These are phyloP conservation scores for Rubus parviflorus DNA, from an alignment of 306 rosid genomes.

Conservation along the genomic window DNA sequence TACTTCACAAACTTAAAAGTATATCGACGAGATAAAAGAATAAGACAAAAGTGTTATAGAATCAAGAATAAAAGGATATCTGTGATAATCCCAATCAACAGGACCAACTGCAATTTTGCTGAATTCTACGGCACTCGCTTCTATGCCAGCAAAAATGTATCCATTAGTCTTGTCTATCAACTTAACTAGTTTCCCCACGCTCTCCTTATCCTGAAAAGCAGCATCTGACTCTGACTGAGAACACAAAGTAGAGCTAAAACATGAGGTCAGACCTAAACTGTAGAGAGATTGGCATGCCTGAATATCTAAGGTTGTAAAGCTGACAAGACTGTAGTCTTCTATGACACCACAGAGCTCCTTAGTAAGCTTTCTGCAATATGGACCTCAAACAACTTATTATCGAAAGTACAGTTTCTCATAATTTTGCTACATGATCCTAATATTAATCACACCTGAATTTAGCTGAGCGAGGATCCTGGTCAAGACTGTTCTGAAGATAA, in stretches of 20 bases:
- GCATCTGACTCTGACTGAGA: constrained; percentile 10
- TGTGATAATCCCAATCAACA: constrained; percentile 86
- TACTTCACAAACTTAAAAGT: not conserved
- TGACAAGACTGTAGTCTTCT: constrained; percentile 69
- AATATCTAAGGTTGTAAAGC: constrained; percentile 86
- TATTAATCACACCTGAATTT: constrained; percentile 68
- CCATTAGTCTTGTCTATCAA: constrained; percentile 85
- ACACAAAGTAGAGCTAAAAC: constrained; percentile 21
- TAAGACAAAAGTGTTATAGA: not conserved
- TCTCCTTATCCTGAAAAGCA: constrained; percentile 83
- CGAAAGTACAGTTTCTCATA: not conserved
- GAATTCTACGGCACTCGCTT: constrained; percentile 85
- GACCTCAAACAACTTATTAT: constrained; percentile 9
- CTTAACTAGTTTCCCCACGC: constrained; percentile 88
- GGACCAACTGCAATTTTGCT: constrained; percentile 91
- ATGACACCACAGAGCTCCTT: constrained; percentile 88
- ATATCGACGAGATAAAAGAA: not conserved
- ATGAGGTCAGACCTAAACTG: constrained; percentile 3
- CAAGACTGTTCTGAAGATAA: constrained; percentile 73
- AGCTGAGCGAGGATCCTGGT: constrained; percentile 79
- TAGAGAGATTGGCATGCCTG: constrained; percentile 50
- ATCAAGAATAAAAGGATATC: constrained; percentile 68
- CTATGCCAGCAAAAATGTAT: constrained; percentile 85
- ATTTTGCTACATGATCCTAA: not conserved
- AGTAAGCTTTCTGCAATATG: constrained; percentile 82